A percentile compares a stretch with the other conserved stretches of the same genome.
phyloP scores from a whole-genome alignment of 805 yeast genomes.

The Tetrapisispora pingtungensis region DNA sequence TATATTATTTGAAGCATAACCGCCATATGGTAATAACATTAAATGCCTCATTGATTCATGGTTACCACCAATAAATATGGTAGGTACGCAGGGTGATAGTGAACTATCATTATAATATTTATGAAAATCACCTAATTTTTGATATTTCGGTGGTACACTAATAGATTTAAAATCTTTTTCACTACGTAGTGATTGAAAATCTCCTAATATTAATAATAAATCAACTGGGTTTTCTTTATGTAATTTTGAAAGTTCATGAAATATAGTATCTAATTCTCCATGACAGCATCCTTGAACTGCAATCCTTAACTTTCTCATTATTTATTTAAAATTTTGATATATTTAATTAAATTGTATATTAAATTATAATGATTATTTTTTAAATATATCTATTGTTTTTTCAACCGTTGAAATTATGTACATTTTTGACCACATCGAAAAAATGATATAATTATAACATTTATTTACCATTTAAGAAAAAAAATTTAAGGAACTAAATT shows the following conservation, averaged over 20 bases:
- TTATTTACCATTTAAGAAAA: too few relatives aligned
- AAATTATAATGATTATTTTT: too few relatives aligned
- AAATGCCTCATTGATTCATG: slow-evolving; percentile 83
- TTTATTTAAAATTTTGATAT: too few relatives aligned
- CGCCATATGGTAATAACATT: slow-evolving; percentile 68
- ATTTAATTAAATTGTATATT: too few relatives aligned
- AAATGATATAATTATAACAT: too few relatives aligned
- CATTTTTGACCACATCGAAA: too few relatives aligned
- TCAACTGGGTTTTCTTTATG: slow-evolving; percentile 33
- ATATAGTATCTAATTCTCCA: slow-evolving; percentile 60
- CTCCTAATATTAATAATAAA: slow-evolving; percentile 76
- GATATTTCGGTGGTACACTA: slow-evolving; percentile 73
- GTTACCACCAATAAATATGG: slow-evolving; percentile 88
- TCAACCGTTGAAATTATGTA: too few relatives aligned
- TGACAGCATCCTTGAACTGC: slow-evolving; percentile 91
- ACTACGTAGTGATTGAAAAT: slow-evolving; percentile 73
- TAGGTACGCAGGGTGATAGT: slow-evolving; percentile 44
- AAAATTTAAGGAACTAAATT: too few relatives aligned
- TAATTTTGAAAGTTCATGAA: slow-evolving; percentile 28
- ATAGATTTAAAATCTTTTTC: slow-evolving; percentile 54
- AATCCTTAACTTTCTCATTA: slow-evolving; percentile 27
- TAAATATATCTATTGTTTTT: too few relatives aligned
- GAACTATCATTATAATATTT: slow-evolving; percentile 13
- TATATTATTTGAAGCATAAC: slow-evolving; percentile 86
- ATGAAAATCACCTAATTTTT: slow-evolving; percentile 67